phyloP scores from a whole-genome alignment of 805 yeast genomes.

The Suhomyces tanzawaensis region DNA sequence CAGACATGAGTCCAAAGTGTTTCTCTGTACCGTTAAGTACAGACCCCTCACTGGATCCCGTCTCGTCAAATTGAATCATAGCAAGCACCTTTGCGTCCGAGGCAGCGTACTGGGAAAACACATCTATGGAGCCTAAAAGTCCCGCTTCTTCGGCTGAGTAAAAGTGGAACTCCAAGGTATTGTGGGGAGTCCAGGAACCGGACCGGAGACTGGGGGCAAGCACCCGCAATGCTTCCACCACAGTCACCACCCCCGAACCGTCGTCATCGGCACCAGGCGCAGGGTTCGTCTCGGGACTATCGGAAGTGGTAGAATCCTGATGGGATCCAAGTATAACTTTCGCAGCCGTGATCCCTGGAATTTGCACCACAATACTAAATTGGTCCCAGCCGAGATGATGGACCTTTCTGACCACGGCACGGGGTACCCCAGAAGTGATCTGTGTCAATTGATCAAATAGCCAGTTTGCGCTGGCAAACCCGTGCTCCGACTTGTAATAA shows the following conservation, averaged over 20 bases:
- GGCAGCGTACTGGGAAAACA: constrained; percentile 56
- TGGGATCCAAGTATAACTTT: constrained; percentile 85
- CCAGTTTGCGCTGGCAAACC: constrained; percentile 71
- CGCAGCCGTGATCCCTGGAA: constrained; percentile 50
- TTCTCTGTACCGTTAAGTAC: constrained; percentile 51
- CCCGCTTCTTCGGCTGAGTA: constrained; percentile 97
- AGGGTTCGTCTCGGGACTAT: constrained; percentile 61
- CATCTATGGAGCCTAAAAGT: constrained; percentile 77
- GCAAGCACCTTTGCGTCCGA: constrained; percentile 57
- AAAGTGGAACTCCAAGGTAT: constrained; percentile 88
- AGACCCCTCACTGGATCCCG: constrained; percentile 65
- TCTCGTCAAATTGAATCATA: constrained; percentile 94
- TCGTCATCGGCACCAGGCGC: constrained; percentile 97
- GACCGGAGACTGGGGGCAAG: constrained; percentile 16
- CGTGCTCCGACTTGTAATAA: constrained; percentile 70
- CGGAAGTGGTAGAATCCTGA: constrained; percentile 75
- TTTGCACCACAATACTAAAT: constrained; percentile 64
- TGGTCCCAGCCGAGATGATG: constrained; percentile 74
- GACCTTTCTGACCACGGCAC: constrained; percentile 42
- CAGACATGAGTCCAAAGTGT: constrained; percentile 75
- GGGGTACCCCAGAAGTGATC: constrained; percentile 26
- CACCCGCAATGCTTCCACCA: constrained; percentile 69
- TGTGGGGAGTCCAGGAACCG: constrained; percentile 26
- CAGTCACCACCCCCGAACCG: constrained; percentile 81
- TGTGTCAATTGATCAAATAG: constrained; percentile 48